Evolutionary conservation across 176 grass and related monocot species (phyloP), one percentile per base, ranked within the genome.

Genomic region (barley (Hordeum vulgare)): DNA sequence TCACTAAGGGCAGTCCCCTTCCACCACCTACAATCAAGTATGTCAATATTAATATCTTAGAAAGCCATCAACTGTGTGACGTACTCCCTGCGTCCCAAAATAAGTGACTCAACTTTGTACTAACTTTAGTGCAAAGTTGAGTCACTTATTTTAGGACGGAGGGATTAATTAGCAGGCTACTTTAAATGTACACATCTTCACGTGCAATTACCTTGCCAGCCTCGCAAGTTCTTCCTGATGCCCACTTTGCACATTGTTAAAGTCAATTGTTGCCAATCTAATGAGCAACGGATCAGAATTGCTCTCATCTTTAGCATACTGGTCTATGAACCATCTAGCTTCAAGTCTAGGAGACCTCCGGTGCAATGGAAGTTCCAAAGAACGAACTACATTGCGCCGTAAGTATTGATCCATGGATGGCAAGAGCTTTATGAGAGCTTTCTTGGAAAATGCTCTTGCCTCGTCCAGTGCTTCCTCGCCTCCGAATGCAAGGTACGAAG

Each of bases 11-110:
- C 75, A 5, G 23, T 34, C 6, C 86, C 63, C 54, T 28, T 85
- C 92, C 89, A 94, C 92, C 92, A 94, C 1, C 92, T 94, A 54
- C 4, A 54, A 20, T 37, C 21, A 41, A 71, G 1, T 34, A 41
- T 23, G 11, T 37, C 21, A 7, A 24, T 1, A 24, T 39, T 35
- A 11, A 11, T 34, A 63, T 63, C 26, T 63, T 63, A 8, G 1
- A 33, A 33, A 18, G 8, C 36, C 14, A 71, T 25, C 11, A 7
- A 41, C 1, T 71, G 4, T 8, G 0, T 7, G 1, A 8, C 41
- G 13, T 5, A n/a, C n/a, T n/a, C n/a, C n/a, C n/a, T n/a, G n/a
- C n/a, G n/a, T n/a, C n/a, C n/a, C n/a, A n/a, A n/a, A n/a, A n/a
- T n/a, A n/a, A n/a, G n/a, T n/a, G n/a, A n/a, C n/a, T n/a, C n/a